These are phyloP conservation scores for Cercophora sp. DNA, from an alignment of 495 filamentous ascomycete genomes.

Conservation along the genomic window DNA sequence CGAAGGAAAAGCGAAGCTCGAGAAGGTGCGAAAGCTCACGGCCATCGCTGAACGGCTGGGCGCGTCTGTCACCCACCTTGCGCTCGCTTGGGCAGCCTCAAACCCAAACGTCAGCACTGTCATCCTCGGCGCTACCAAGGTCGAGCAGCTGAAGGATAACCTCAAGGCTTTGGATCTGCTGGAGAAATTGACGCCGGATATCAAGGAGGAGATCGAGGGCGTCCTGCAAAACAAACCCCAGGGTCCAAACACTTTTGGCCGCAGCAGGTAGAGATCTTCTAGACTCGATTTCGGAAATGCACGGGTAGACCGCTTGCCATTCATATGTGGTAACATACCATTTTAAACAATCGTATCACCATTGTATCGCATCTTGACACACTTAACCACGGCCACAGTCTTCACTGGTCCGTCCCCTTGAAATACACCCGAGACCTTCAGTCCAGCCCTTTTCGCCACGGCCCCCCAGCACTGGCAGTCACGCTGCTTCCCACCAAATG, in stretches of 20 bases:
- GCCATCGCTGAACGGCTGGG: conserved; percentile 64
- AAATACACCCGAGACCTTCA: conserved; percentile 27
- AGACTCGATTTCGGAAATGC: too few species aligned
- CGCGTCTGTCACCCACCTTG: conserved; percentile 53
- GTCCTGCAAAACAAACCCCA: conserved; percentile 32
- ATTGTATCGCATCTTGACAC: conserved; percentile 12
- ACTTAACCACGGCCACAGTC: conserved; percentile 6
- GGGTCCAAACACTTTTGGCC: conserved; percentile 15
- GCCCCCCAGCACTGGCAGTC: conserved; percentile 33
- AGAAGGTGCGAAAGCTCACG: conserved; percentile 48
- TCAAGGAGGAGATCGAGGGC: conserved; percentile 67
- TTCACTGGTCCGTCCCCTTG: conserved; percentile 2
- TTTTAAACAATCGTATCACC: too few species aligned
- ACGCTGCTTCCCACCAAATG: conserved; percentile 34
- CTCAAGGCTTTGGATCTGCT: conserved; percentile 59
- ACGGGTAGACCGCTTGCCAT: too few species aligned
- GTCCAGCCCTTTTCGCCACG: conserved; percentile 35
- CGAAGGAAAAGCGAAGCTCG: conserved; percentile 35
- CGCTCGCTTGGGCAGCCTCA: conserved; percentile 71
- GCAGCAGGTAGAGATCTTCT: conserved; percentile 14
- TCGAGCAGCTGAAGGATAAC: conserved; percentile 68
- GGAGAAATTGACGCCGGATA: conserved; percentile 61
- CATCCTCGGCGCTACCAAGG: conserved; percentile 68
- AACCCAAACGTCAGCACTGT: conserved; percentile 70
- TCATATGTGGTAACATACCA: too few species aligned